phyloP scores from a whole-genome alignment of 768 basidiomycete genomes.

The Boletus bicolor region DNA sequence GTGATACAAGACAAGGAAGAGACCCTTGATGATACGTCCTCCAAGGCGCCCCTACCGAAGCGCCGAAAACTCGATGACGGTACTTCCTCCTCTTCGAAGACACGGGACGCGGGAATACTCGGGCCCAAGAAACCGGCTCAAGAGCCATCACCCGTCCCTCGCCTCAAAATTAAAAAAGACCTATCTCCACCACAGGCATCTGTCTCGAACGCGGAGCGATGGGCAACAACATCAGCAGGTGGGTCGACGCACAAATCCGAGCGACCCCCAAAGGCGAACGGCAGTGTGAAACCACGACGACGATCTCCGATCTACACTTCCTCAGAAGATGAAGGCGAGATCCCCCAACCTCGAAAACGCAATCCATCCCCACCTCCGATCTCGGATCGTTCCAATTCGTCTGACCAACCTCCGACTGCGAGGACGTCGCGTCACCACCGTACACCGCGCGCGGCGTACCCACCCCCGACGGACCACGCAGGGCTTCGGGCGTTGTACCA shows the following conservation, averaged over 20 bases:
- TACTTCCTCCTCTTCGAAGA: constrained; percentile 16
- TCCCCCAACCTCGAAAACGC: constrained; percentile 28
- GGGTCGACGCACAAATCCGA: constrained; percentile 17
- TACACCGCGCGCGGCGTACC: constrained; percentile 32
- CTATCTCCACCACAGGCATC: constrained; percentile 26
- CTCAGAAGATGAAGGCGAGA: constrained; percentile 57
- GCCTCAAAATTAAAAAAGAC: constrained; percentile 39
- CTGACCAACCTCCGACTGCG: constrained; percentile 15
- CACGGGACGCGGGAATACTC: constrained; percentile 25
- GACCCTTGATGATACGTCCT: constrained; percentile 20
- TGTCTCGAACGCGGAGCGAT: constrained; percentile 13
- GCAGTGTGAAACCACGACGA: constrained; percentile 42
- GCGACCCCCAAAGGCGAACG: constrained; percentile 17
- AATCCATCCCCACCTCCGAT: constrained; percentile 27
- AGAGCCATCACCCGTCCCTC: constrained; percentile 22
- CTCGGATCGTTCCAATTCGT: constrained; percentile 24
- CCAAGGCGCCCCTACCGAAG: constrained; percentile 31
- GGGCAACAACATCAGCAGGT: not conserved
- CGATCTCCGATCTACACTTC: constrained; percentile 64
- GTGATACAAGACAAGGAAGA: constrained; percentile 31
- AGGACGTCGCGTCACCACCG: constrained; percentile 22
- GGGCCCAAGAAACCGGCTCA: constrained; percentile 36
- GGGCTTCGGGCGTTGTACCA: constrained; percentile 54
- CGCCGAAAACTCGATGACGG: constrained; percentile 42
- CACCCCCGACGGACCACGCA: constrained; percentile 46